These are phyloP conservation scores for Fistulinella cinereoalba DNA, from an alignment of 1,284 basidiomycete species.

Conservation along the genomic window DNA sequence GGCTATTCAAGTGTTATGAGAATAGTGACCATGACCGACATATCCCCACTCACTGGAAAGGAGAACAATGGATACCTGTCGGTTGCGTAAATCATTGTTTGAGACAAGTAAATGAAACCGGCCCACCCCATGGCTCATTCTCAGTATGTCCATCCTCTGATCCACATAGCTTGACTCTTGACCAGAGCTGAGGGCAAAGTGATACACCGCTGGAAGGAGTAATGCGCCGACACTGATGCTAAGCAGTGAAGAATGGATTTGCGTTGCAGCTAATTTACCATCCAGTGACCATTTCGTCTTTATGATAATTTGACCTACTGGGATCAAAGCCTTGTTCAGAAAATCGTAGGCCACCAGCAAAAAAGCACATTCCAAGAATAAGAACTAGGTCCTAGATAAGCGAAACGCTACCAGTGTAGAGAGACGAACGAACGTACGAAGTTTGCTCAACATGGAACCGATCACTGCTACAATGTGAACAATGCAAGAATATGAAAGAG, in stretches of 20 bases:
- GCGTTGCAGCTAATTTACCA: slow-evolving; percentile 57
- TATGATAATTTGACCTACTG: slow-evolving; percentile 42
- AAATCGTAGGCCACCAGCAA: slow-evolving; percentile 75
- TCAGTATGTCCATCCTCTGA: slow-evolving; percentile 61
- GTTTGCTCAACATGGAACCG: slow-evolving; percentile 76
- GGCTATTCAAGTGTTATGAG: slow-evolving; percentile 38
- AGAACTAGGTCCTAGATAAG: slow-evolving; percentile 34
- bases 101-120: slow-evolving; percentile 16
- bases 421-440: slow-evolving; percentile 45
- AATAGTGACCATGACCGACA: neutral
- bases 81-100: neutral
- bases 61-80: slow-evolving; percentile 65
- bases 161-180: slow-evolving; percentile 33
- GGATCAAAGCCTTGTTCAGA: slow-evolving; percentile 75
- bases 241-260: slow-evolving; percentile 80
- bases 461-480: slow-evolving; percentile 49
- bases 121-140: slow-evolving; percentile 82
- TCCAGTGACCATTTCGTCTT: slow-evolving; percentile 1
- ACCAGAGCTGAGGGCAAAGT: slow-evolving; percentile 54
- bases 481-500: slow-evolving; percentile 1
- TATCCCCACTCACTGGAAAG: slow-evolving; percentile 55
- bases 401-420: neutral
- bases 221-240: slow-evolving; percentile 79
- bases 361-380: slow-evolving; percentile 76
- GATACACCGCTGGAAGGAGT: slow-evolving; percentile 76